Evolutionary conservation across 1,284 basidiomycete species (phyloP).

Genomic region (Volvariella surrecta): DNA sequence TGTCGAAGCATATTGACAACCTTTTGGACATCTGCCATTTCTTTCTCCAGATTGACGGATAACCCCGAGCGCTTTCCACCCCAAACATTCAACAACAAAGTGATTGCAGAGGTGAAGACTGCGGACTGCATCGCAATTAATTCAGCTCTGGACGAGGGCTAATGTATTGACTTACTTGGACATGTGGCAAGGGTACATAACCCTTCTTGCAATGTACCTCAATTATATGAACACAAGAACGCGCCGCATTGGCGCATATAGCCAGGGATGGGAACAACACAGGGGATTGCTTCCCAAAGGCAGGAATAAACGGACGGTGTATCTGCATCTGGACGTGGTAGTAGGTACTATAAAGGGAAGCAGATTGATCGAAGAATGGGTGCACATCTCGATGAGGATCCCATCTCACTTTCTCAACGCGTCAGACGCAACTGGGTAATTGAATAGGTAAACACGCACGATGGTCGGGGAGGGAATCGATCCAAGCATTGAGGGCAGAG

Average conservation of each 20-base stretch:
- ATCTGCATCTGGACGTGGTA: constrained; percentile 52
- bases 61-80: constrained; percentile 50
- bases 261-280: constrained; percentile 52
- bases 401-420: constrained; percentile 41
- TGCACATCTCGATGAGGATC: constrained; percentile 41
- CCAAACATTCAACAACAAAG: constrained; percentile 69
- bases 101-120: constrained; percentile 36
- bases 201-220: constrained; percentile 24
- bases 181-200: constrained; percentile 16
- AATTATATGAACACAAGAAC: constrained; percentile 51
- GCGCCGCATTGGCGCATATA: constrained; percentile 63
- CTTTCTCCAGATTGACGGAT: constrained; percentile 40
- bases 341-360: constrained; percentile 46
- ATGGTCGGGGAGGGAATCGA: constrained; percentile 48
- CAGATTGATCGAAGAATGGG: constrained; percentile 53
- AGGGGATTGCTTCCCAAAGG: constrained; percentile 23
- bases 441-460: constrained; percentile 22
- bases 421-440: neutral
- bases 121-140: constrained; percentile 23
- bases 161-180: constrained; percentile 16
- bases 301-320: constrained; percentile 27
- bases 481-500: constrained; percentile 56
- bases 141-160: neutral
- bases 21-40: constrained; percentile 57
- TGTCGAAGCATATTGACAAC: constrained; percentile 51